Evolutionary conservation across 345 rosid genomes (phyloP).

Genomic region (Acer campestre): DNA sequence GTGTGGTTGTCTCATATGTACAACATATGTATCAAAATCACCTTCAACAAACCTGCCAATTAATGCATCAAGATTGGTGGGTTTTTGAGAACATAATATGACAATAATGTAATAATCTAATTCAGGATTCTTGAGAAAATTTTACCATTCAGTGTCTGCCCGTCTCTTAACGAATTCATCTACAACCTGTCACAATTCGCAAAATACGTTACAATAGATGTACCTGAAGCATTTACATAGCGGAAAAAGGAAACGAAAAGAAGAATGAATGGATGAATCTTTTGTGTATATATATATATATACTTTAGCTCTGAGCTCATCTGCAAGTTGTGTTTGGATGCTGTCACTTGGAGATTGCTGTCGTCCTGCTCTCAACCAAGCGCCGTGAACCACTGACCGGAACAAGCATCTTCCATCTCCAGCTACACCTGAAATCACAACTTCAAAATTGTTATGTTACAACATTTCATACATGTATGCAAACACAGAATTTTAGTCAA

Average conservation of each 20-base stretch:
- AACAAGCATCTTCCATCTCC: constrained; percentile 81
- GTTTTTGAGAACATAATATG: not conserved
- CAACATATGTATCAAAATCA: constrained; percentile 58
- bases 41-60: constrained; percentile 61
- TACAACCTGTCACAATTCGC: constrained; percentile 46
- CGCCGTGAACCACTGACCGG: constrained; percentile 65
- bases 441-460: not conserved
- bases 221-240: not conserved
- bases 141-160: constrained; percentile 66
- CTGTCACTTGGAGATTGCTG: constrained; percentile 53
- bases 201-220: constrained; percentile 1
- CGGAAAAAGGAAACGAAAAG: not conserved
- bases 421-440: constrained; percentile 44
- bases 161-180: constrained; percentile 73
- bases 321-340: constrained; percentile 59
- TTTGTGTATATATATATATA: constrained; percentile 34
- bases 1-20: constrained; percentile 62
- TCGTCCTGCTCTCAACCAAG: constrained; percentile 49
- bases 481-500: too few species aligned
- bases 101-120: not conserved
- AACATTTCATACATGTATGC: not conserved
- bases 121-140: constrained; percentile 7
- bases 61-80: constrained; percentile 12
- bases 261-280: not conserved
- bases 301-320: constrained; percentile 69